Percentiles rank a stretch among this genome's conserved stretches.
These are phyloP conservation scores for Zygoascus biomembranicola DNA, from an alignment of 805 yeast species.

Conservation along the genomic window DNA sequence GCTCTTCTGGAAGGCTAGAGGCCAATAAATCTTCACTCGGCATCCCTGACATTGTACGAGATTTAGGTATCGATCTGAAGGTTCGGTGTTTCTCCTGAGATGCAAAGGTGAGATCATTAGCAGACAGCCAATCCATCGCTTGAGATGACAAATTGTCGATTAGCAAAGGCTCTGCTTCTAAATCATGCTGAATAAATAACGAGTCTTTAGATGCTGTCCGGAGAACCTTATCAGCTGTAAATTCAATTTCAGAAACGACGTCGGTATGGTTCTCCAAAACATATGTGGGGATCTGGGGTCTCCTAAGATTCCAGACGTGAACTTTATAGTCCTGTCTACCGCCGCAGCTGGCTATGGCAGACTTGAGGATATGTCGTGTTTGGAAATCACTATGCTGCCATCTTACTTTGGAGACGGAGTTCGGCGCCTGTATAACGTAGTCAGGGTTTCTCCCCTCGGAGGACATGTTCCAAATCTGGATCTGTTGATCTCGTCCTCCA, in stretches of 20 bases:
- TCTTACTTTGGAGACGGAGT: constrained; percentile 67
- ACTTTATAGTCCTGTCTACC: constrained; percentile 57
- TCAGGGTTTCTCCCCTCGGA: constrained; percentile 48
- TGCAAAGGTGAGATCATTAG: constrained; percentile 42
- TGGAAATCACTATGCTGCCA: constrained; percentile 44
- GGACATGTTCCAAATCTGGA: constrained; percentile 66
- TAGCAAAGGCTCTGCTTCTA: constrained; percentile 34
- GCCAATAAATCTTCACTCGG: background rate
- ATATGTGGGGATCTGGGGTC: constrained; percentile 65
- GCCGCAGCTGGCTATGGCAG: constrained; percentile 59
- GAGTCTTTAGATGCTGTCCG: constrained; percentile 48
- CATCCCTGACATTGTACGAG: background rate
- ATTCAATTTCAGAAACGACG: constrained; percentile 49
- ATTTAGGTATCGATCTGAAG: background rate
- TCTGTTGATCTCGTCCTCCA: constrained; percentile 85
- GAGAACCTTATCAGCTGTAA: constrained; percentile 39
- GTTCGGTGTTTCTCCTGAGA: constrained; percentile 33
- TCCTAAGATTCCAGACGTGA: constrained; percentile 57
- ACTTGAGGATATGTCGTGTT: constrained; percentile 8
- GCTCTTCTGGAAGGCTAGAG: background rate
- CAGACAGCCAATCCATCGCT: constrained; percentile 52
- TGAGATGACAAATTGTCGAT: constrained; percentile 45
- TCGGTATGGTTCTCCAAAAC: constrained; percentile 42
- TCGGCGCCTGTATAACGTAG: constrained; percentile 61
- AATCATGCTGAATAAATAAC: constrained; percentile 40